Conservation (phyloP, 768 basidiomycete species). For the Artomyces pyxidatus region DNA sequence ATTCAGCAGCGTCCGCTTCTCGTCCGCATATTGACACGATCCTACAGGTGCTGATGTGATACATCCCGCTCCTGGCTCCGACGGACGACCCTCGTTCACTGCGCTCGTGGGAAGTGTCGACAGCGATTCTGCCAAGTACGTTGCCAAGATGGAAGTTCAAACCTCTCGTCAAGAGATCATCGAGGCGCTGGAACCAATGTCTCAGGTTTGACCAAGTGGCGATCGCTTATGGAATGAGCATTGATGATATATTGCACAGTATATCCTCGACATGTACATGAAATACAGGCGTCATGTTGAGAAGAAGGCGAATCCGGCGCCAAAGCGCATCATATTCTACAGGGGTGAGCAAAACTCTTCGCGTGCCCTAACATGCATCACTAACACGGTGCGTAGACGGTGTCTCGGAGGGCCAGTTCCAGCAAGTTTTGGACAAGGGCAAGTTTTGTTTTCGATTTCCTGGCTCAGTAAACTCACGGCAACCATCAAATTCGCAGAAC, state of each 20-base stretch:
- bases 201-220: constrained; percentile 45
- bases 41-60: constrained; percentile 69
- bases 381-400: constrained; percentile 29
- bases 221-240: no score
- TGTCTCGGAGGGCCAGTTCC: constrained; percentile 50
- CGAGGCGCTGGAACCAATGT: constrained; percentile 59
- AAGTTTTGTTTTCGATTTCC: constrained; percentile 11
- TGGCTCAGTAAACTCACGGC: constrained; percentile 2
- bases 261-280: constrained; percentile 50
- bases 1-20: not conserved
- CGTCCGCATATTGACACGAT: not conserved
- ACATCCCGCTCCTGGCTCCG: constrained; percentile 73
- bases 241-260: no score
- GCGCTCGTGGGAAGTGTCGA: constrained; percentile 78
- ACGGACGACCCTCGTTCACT: constrained; percentile 76
- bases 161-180: constrained; percentile 70
- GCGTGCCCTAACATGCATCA: not conserved
- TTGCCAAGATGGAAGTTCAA: constrained; percentile 55
- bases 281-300: constrained; percentile 48
- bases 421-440: constrained; percentile 45
- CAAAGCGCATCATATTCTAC: constrained; percentile 70
- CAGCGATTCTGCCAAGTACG: constrained; percentile 64
- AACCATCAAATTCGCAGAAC: constrained; percentile 31
- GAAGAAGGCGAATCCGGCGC: constrained; percentile 38
- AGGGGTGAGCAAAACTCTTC: constrained; percentile 35